These are phyloP conservation scores for Teunomyces lycoperdinae DNA, from an alignment of 805 yeast genomes.

Conservation along the genomic window DNA sequence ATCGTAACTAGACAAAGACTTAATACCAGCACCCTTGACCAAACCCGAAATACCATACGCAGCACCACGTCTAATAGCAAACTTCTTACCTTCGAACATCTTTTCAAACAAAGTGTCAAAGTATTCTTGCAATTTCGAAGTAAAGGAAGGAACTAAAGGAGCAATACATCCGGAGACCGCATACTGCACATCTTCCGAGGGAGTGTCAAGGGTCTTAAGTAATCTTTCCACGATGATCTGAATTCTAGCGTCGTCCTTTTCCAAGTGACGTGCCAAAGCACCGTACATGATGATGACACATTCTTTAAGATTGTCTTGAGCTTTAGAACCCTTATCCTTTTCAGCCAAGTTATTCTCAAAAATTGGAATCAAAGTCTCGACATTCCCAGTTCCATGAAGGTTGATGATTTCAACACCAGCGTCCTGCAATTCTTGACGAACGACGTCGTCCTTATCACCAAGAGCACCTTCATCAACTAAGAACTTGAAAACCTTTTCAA, in stretches of 20 bases:
- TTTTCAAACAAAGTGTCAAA: constrained; percentile 58
- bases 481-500: constrained; percentile 59
- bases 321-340: constrained; percentile 43
- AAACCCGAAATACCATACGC: constrained; percentile 96
- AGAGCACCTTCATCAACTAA: constrained; percentile 62
- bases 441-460: constrained; percentile 70
- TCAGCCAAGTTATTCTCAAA: constrained; percentile 67
- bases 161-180: constrained; percentile 86
- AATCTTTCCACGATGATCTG: constrained; percentile 64
- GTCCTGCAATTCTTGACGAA: constrained; percentile 78
- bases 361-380: constrained; percentile 77
- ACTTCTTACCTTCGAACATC: constrained; percentile 50
- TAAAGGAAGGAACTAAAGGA: constrained; percentile 67
- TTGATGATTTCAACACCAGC: constrained; percentile 81
- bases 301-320: constrained; percentile 67
- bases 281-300: constrained; percentile 87
- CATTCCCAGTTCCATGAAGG: constrained; percentile 58
- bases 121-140: constrained; percentile 47
- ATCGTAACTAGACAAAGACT: constrained; percentile 71
- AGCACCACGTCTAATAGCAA: constrained; percentile 78
- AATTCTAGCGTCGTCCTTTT: constrained; percentile 63
- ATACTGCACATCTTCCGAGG: constrained; percentile 85
- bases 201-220: constrained; percentile 73
- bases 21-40: constrained; percentile 85
- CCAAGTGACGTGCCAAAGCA: constrained; percentile 81